These are phyloP conservation scores for Nymphaea thermarum DNA, from an alignment of 164 flowering plant species.

Conservation along the genomic window DNA sequence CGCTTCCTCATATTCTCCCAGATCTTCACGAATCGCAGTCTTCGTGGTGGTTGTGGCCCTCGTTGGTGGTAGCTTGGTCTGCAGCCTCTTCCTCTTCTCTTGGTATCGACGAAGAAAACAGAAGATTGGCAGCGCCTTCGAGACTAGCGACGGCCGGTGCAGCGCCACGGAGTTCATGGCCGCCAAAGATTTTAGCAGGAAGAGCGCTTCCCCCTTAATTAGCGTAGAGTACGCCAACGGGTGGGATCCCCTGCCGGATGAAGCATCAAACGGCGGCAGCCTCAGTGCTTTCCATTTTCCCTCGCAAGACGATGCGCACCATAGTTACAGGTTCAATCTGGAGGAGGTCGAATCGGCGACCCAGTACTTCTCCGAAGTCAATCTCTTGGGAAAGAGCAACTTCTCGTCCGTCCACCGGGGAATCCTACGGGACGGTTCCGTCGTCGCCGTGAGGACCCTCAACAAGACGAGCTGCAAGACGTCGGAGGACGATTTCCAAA, in stretches of 20 bases:
- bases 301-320: constrained; percentile 27
- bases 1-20: constrained; percentile 15
- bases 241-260: constrained; percentile 60
- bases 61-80: constrained; percentile 12
- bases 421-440: constrained; percentile 65
- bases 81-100: constrained; percentile 36
- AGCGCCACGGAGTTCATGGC: constrained; percentile 38
- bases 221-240: constrained; percentile 81
- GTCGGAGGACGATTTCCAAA: constrained; percentile 74
- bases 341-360: constrained; percentile 93
- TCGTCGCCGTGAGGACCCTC: constrained; percentile 71
- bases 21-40: constrained; percentile 20
- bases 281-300: constrained; percentile 30
- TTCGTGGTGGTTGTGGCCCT: constrained; percentile 35
- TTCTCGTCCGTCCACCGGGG: constrained; percentile 69
- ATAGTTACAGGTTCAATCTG: constrained; percentile 52
- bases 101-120: constrained; percentile 72
- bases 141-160: constrained; percentile 41
- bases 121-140: constrained; percentile 61
- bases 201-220: constrained; percentile 67
- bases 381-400: constrained; percentile 68
- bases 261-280: constrained; percentile 21
- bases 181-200: constrained; percentile 45
- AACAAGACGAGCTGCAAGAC: constrained; percentile 73
- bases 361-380: constrained; percentile 72